Percentiles rank a stretch among this genome's conserved stretches.
These are phyloP conservation scores for Nannochloris sp. DNA, from an alignment of 139 green algal genomes.

Conservation along the genomic window DNA sequence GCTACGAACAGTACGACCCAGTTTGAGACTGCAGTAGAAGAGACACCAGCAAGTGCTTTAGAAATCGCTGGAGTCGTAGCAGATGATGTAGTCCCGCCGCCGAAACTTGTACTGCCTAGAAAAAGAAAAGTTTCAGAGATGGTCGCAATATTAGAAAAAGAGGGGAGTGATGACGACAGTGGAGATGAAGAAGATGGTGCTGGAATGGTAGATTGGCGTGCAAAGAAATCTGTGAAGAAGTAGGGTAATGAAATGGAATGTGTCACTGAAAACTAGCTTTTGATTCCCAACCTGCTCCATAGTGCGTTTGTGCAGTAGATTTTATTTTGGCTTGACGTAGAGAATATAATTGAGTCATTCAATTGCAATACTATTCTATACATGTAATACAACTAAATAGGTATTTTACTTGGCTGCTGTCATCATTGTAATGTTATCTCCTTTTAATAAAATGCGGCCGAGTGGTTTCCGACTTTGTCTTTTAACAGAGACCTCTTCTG, in stretches of 20 bases:
- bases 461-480: slow-evolving; percentile 83
- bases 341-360: no score
- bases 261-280: no score
- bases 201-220: slow-evolving; percentile 18
- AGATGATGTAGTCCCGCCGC: slow-evolving; percentile 6
- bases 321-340: no score
- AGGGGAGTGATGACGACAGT: not conserved
- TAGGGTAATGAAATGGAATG: not conserved
- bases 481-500: slow-evolving; percentile 95
- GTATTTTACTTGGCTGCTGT: not conserved
- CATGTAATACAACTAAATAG: not conserved
- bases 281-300: no score
- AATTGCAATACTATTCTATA: no score
- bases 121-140: slow-evolving; percentile 16
- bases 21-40: not conserved
- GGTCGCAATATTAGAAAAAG: slow-evolving; percentile 8
- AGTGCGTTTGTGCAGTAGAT: no score
- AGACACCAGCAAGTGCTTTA: not conserved
- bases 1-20: not conserved
- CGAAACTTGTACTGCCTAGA: slow-evolving; percentile 10
- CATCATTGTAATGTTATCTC: slow-evolving; percentile 99
- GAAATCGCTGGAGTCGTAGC: not conserved
- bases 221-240: slow-evolving; percentile 13
- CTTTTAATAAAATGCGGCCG: slow-evolving; percentile 94
- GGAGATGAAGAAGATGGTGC: not conserved